Evolutionary conservation across 2,329 filamentous ascomycete genomes (phyloP).

Genomic region (Alternaria infectoria): DNA sequence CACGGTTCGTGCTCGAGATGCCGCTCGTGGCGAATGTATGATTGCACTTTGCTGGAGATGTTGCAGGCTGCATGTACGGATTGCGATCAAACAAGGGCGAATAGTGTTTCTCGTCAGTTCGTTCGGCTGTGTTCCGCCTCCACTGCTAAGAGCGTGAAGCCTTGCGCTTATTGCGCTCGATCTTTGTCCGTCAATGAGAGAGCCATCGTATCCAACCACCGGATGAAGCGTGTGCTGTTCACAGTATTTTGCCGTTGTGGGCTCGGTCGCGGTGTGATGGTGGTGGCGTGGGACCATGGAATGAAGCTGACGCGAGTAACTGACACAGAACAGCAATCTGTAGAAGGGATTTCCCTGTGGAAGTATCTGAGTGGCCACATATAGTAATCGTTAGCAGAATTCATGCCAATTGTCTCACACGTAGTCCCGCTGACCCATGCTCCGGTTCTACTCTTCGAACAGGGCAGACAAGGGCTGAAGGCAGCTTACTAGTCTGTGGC

Average conservation of each 20-base stretch:
- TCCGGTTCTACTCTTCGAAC: not conserved
- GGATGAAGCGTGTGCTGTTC: not conserved
- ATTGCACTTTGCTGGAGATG: not conserved
- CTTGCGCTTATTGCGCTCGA: not conserved
- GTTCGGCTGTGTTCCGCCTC: not conserved
- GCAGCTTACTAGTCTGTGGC: not conserved
- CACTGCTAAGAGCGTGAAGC: not conserved
- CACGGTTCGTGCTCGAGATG: not conserved
- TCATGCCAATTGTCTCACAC: not conserved
- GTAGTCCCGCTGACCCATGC: not conserved
- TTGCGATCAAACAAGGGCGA: not conserved
- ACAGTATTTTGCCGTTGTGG: not conserved
- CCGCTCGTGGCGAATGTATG: not conserved
- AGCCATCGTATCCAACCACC: not conserved
- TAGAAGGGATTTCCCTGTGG: not conserved
- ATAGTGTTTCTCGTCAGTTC: not conserved
- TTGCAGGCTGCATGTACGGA: not conserved
- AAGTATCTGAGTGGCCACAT: not conserved
- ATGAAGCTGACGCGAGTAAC: not conserved
- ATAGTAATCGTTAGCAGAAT: not conserved
- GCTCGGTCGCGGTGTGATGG: not conserved
- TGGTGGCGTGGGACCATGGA: not conserved
- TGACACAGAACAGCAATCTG: not conserved
- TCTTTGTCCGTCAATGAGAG: not conserved
- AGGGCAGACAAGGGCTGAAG: not conserved